Percentiles rank a stretch among this genome's conserved stretches.
These are phyloP conservation scores for Haberlea rhodopensis DNA, from an alignment of 257 asterid genomes.

Conservation along the genomic window DNA sequence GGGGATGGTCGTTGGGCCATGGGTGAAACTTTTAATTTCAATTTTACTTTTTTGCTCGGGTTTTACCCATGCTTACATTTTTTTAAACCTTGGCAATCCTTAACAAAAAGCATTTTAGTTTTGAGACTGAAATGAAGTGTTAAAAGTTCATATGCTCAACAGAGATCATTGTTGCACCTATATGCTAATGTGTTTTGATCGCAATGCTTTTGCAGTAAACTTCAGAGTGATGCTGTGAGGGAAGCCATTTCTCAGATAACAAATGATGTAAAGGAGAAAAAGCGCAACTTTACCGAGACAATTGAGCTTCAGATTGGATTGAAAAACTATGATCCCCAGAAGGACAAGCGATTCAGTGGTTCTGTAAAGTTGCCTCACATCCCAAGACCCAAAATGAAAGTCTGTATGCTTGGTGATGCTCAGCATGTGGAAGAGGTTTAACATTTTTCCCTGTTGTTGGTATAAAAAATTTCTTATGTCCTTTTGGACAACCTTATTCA, in stretches of 20 bases:
- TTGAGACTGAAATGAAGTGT: neutral
- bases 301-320: conserved; percentile 52
- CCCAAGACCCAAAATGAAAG: conserved; percentile 53
- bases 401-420: conserved; percentile 66
- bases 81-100: too few species aligned
- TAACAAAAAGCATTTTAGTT: too few species aligned
- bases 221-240: conserved; percentile 47
- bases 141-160: too few species aligned
- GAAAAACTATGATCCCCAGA: conserved; percentile 55
- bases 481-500: neutral
- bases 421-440: conserved; percentile 54
- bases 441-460: neutral
- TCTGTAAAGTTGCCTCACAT: conserved; percentile 57
- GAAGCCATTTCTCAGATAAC: conserved; percentile 42
- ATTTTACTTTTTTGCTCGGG: too few species aligned
- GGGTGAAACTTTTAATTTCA: neutral
- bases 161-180: neutral
- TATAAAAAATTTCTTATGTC: neutral
- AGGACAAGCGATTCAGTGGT: conserved; percentile 59
- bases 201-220: conserved; percentile 37
- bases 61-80: too few species aligned
- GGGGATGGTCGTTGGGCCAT: neutral
- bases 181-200: neutral
- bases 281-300: conserved; percentile 48
- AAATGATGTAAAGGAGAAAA: conserved; percentile 38